phyloP scores from a whole-genome alignment of 768 basidiomycete species.

The Mycena galopus region DNA sequence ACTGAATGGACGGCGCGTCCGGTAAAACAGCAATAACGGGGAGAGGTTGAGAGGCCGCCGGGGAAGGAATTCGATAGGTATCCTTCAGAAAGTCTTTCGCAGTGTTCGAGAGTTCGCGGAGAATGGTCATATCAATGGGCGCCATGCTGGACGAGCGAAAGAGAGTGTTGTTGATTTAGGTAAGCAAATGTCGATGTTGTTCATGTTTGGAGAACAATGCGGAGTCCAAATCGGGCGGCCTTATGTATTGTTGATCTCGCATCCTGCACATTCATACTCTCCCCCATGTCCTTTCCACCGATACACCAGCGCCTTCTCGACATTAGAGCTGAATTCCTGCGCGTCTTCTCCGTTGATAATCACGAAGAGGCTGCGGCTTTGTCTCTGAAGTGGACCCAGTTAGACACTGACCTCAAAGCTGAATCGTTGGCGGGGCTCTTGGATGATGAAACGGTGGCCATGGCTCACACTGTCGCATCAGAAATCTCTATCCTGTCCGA shows the following conservation, averaged over 20 bases:
- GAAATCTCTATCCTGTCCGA: slow-evolving; percentile 32
- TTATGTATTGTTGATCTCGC: not conserved
- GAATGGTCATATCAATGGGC: not conserved
- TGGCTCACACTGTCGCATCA: slow-evolving; percentile 34
- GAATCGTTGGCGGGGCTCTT: not conserved
- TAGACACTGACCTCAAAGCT: not conserved
- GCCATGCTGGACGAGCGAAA: not conserved
- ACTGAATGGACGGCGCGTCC: not conserved
- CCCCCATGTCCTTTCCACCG: not conserved
- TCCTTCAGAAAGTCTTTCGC: not conserved
- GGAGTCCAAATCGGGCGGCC: slow-evolving; percentile 33
- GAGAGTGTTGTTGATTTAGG: not conserved
- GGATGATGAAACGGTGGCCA: slow-evolving; percentile 15
- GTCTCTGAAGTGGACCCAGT: not conserved
- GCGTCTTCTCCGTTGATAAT: not conserved
- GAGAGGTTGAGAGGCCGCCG: not conserved
- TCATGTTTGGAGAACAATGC: slow-evolving; percentile 32
- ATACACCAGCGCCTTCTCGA: slow-evolving; percentile 11
- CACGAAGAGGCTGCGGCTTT: not conserved
- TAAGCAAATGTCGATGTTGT: not conserved
- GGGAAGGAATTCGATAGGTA: not conserved
- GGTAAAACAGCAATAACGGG: not conserved
- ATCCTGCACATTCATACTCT: not conserved
- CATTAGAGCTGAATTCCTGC: not conserved
- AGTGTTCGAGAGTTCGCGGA: not conserved